Base-by-base conservation (phyloP, 1,139 yeast species). In the Protomyces gravidus region DNA sequence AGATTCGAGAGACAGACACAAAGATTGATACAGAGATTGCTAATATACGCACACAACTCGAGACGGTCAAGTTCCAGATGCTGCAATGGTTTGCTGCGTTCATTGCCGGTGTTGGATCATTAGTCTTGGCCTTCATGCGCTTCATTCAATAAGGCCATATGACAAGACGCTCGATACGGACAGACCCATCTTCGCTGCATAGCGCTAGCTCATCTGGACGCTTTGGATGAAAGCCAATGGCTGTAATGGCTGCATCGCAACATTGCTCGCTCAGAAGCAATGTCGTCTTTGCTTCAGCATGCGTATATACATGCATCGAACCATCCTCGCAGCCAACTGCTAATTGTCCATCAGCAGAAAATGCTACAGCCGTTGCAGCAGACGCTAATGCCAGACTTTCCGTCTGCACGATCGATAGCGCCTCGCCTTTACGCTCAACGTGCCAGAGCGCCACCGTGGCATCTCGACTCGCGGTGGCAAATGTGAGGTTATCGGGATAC, bases 11-110 rank as follows among this genome's bases (percentile, higher is more conserved):
- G 69, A 89, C 96, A 1, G 94, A 89, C 68, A 89, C 97, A 3
- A 78, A 96, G 66, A 90, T 92, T 62, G 97, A 92, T 70, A 96
- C 92, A 72, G 98, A 92, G 69, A 86, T 92, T 40, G 86, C 94
- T 51, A 90, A 92, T 70, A 88, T 92, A 81, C 90, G 87, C 71
- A 87, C 90, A 78, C 96, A 90, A 72, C 30, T 56, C 17, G 53
- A 56, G 21, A 49, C 53, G 3, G 53, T 55, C 45, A 47, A 47
- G 45, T 55, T 55, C 30, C 59, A 55, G 45, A 49, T 55, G 59
- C 47, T 53, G 6, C 58, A 53, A 28, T 53, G 58, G 58, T 53
- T 53, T 26, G 58, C 58, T 5, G 58, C 58, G 11, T 53, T 53
- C 19, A 53, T 53, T 13, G 58, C 58, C 6, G 58, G 58, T 6